Base-by-base conservation (phyloP, 1,284 basidiomycete genomes). In the Sporisorium scitamineum region DNA sequence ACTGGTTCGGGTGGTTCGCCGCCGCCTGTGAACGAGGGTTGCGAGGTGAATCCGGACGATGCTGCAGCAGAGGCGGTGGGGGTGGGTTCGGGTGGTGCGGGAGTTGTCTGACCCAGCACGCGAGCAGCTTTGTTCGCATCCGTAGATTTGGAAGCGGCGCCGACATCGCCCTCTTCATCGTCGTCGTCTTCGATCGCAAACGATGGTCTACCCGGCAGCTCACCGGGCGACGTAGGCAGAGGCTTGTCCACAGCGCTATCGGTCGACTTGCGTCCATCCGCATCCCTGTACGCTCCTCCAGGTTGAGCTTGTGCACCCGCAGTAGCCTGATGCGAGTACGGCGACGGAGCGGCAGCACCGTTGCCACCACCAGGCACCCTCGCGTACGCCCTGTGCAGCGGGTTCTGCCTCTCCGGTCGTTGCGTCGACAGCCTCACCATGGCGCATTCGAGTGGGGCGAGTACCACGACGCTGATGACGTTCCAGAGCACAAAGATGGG, bases 1-100 rank as follows among this genome's bases (percentile, higher is more conserved):
- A 85, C 82, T 3, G 83, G 83, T 57, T 85, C 83, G 11, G 72
- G 68, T n/a, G 76, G 79, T 54, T 82, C 78, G n/a, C 68, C 67
- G n/a, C 68, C 67, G 39, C 70, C 75, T n/a, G 31, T 31, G 18
- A 62, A 72, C 34, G 64, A 27, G 6, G 56, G 54, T 41, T 50
- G 65, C 56, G 68, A 60, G 54, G 41, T 42, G 22, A 54, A 62
- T 10, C 41, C 31, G 24, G 2, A 24, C 2, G 41, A n/a, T 5
- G 60, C 44, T 18, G 22, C 11, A 45, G 44, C 47, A 4, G 42
- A 6, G 29, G 52, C 22, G 6, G 53, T 7, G 4, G 41, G 4
- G 9, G 37, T 11, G 27, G 53, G 34, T 37, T 54, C 54, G 14
- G 61, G 37, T 20, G 10, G 10, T n/a, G n/a, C n/a, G 37, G 37